A percentile compares a stretch with the other conserved stretches of the same genome.
Evolutionary conservation across 371 early-diverging fungal genomes (phyloP).

Genomic region (Rhizopus sp.): DNA sequence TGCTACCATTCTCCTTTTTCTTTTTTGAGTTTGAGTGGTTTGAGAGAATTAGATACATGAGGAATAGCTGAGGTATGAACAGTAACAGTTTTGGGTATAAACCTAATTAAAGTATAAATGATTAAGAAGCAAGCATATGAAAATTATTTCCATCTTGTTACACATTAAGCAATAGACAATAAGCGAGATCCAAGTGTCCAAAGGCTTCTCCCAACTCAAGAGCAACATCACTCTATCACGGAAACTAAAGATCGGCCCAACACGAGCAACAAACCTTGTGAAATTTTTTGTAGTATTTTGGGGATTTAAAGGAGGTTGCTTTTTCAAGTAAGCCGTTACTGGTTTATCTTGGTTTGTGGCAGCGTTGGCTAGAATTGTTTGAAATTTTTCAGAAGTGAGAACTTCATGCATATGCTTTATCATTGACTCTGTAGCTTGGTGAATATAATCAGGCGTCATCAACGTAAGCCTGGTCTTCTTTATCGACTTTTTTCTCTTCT

Average conservation of each 20-base stretch:
- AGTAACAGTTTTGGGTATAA: conserved; percentile 39
- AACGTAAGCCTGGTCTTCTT: neutral
- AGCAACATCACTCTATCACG: conserved; percentile 35
- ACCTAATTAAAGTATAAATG: conserved; percentile 22
- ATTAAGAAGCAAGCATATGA: neutral
- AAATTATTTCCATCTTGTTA: conserved; percentile 7
- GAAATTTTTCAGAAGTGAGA: conserved; percentile 32
- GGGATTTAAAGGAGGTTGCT: conserved; percentile 37
- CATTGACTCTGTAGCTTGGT: conserved; percentile 9
- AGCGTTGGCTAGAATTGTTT: conserved; percentile 37
- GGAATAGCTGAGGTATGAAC: conserved; percentile 34
- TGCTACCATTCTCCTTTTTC: conserved; percentile 3
- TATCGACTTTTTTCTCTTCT: neutral
- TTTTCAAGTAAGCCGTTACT: conserved; percentile 33
- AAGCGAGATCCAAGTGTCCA: conserved; percentile 38
- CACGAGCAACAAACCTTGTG: conserved; percentile 45
- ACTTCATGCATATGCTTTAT: conserved; percentile 12
- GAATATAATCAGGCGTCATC: conserved; percentile 1
- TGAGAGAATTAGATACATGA: conserved; percentile 21
- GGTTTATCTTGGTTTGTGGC: conserved; percentile 30
- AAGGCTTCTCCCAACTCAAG: conserved; percentile 45
- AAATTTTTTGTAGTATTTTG: conserved; percentile 45
- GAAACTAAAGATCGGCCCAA: conserved; percentile 45
- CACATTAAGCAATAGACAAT: conserved; percentile 40
- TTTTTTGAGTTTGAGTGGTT: conserved; percentile 11